Evolutionary conservation across 306 rosid genomes (phyloP).

Genomic region (Cicer cuneatum): DNA sequence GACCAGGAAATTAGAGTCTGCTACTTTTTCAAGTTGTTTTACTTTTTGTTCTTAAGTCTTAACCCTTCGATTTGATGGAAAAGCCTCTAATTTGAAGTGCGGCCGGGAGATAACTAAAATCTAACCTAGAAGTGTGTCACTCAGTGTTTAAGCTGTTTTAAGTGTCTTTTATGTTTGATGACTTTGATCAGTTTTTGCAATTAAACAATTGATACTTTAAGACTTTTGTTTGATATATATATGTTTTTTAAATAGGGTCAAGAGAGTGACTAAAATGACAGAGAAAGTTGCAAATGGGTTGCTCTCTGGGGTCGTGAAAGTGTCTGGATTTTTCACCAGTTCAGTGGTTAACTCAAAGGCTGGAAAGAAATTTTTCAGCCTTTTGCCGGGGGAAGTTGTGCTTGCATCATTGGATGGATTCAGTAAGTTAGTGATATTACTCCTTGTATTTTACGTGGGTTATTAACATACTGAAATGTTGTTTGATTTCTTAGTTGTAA

Average conservation of each 20-base stretch:
- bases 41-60: neutral
- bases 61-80: neutral
- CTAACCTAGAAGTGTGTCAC: neutral
- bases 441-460: constrained; percentile 3
- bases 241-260: constrained; percentile 65
- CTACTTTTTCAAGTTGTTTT: constrained; percentile 7
- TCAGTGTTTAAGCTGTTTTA: neutral
- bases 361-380: constrained; percentile 82
- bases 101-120: neutral
- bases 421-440: constrained; percentile 57
- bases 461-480: constrained; percentile 31
- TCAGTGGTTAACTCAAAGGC: constrained; percentile 71
- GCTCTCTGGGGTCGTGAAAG: constrained; percentile 86
- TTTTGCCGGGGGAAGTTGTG: constrained; percentile 83
- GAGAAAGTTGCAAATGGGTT: constrained; percentile 88
- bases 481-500: constrained; percentile 31
- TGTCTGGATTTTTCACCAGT: constrained; percentile 82
- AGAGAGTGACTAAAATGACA: constrained; percentile 84
- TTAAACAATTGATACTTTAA: constrained; percentile 17
- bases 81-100: neutral
- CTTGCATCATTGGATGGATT: constrained; percentile 99
- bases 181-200: constrained; percentile 15
- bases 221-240: constrained; percentile 36
- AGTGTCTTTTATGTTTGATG: constrained; percentile 10
- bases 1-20: constrained; percentile 20